Conservation (phyloP, 2,329 filamentous ascomycete species). For the Pseudonectria buxi region DNA sequence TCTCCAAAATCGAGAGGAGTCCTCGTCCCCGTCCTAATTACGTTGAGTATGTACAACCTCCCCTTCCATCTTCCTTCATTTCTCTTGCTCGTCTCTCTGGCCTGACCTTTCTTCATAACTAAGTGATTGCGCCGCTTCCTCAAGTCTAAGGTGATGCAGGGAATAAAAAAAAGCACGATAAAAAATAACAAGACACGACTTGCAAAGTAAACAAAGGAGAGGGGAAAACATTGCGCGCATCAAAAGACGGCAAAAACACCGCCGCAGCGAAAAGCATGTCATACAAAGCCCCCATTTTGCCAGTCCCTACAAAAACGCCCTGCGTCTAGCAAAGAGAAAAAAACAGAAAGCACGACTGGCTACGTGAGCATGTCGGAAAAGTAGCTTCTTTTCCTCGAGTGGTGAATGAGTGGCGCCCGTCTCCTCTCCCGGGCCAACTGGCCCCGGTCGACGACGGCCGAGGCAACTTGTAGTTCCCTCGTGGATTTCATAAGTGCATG, state of each 20-base stretch:
- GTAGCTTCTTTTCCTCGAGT: too few relatives aligned
- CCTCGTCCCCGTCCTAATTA: too few relatives aligned
- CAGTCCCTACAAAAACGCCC: conserved; percentile 27
- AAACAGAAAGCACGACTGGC: conserved; percentile 13
- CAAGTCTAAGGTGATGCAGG: conserved; percentile 25
- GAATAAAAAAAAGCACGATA: conserved; percentile 18
- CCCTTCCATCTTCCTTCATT: too few relatives aligned
- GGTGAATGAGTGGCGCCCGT: too few relatives aligned
- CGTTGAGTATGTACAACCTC: too few relatives aligned
- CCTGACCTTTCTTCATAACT: conserved; percentile 14
- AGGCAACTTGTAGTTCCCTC: conserved; percentile 39
- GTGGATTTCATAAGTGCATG: conserved; percentile 42
- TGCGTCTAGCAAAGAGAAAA: conserved; percentile 20
- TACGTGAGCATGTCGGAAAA: neutral
- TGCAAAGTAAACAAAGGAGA: conserved; percentile 17
- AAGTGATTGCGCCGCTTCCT: conserved; percentile 22
- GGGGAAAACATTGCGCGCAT: conserved; percentile 18
- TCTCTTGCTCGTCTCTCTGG: too few relatives aligned
- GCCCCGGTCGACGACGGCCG: conserved; percentile 6
- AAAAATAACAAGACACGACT: conserved; percentile 12
- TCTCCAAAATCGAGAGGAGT: too few relatives aligned
- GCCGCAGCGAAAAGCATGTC: too few relatives aligned
- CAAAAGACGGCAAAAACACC: conserved; percentile 8
- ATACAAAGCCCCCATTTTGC: conserved; percentile 17
- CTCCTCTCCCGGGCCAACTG: too few relatives aligned